These are phyloP conservation scores for Planoprotostelium fungivorum DNA, from an alignment of 78 protist species.

Conservation along the genomic window DNA sequence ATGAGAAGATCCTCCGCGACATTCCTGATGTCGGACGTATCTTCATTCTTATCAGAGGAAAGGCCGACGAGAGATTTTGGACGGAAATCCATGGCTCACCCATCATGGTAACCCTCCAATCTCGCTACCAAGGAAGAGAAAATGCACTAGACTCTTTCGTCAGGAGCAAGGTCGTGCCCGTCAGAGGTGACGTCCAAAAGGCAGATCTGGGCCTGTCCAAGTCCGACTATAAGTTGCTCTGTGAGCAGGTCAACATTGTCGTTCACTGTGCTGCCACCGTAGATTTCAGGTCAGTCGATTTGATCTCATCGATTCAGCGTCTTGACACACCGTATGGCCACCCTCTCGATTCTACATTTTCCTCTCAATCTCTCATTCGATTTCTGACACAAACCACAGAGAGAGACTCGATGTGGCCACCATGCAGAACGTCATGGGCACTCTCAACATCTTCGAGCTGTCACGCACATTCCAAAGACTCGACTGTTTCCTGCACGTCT, in stretches of 20 bases:
- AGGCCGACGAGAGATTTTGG: slow-evolving; percentile 58
- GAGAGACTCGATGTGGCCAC: slow-evolving; percentile 65
- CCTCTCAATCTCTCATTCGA: neutral
- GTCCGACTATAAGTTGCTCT: slow-evolving; percentile 5
- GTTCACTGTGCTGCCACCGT: slow-evolving; percentile 83
- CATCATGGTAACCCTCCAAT: slow-evolving; percentile 24
- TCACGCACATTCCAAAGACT: slow-evolving; percentile 34
- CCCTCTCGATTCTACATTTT: too few species aligned
- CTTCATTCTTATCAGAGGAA: slow-evolving; percentile 48
- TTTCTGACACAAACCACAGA: neutral
- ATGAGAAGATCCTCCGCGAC: slow-evolving; percentile 69
- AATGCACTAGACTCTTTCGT: slow-evolving; percentile 11
- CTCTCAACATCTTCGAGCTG: slow-evolving; percentile 50
- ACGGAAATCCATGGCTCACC: slow-evolving; percentile 51
- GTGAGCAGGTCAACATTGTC: slow-evolving; percentile 21
- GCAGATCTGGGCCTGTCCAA: slow-evolving; percentile 40
- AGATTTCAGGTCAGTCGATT: slow-evolving; percentile 53
- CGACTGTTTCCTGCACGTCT: slow-evolving; percentile 67
- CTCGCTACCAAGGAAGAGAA: slow-evolving; percentile 12
- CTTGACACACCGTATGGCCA: neutral
- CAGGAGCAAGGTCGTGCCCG: slow-evolving; percentile 39
- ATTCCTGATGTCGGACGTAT: slow-evolving; percentile 21
- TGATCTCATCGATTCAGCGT: neutral
- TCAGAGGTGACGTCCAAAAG: slow-evolving; percentile 59
- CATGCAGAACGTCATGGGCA: slow-evolving; percentile 54